Evolutionary conservation across 139 green algal species (phyloP), one percentile per base, ranked within the genome.

Genomic region (Gonium pectorale): DNA sequence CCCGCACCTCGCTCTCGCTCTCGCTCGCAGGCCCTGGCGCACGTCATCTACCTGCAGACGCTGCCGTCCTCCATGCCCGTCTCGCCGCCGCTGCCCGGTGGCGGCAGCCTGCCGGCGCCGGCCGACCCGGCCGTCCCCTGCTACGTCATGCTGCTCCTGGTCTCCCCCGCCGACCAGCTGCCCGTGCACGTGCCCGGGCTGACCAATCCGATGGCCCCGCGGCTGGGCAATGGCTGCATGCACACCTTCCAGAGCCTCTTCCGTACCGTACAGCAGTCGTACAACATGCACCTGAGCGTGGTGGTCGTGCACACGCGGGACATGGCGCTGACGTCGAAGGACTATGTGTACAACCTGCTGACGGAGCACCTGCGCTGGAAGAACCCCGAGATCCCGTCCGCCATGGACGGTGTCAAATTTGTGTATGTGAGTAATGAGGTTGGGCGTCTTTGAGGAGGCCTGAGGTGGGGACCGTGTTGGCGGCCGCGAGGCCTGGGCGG

Each of bases 21-120:
- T 11, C 46, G 6, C 24, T 41, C n/a, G n/a, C 66, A 81, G 69
- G 81, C 81, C 27, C 69, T 87, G 8, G 69, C 60, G 59, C 67
- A 87, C 17, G 49, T 81, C 3, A 74, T 87, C 43, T 73, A 79
- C 59, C 59, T 87, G 64, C 79, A 85, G 79, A 75, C 63, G 26
- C 64, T 85, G 46, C 79, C 79, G 26, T 85, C 79, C 22, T 31
- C 33, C 35, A 67, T 85, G 64, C 79, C 79, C n/a, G 63, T 77
- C 9, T 75, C 79, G 15, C 26, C 79, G 31, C 64, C 79, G 46
- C 64, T 78, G 64, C 79, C 79, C 0, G 46, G 56, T 21, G 77
- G 77, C 43, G 77, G 77, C 77, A 56, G 31, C 29, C 37, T n/a
- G 19, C 60, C 60, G 31, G 24, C 43, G 31, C 77, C 77, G 41